Conservation (phyloP, 805 yeast genomes). For the Ogataea sp. region DNA sequence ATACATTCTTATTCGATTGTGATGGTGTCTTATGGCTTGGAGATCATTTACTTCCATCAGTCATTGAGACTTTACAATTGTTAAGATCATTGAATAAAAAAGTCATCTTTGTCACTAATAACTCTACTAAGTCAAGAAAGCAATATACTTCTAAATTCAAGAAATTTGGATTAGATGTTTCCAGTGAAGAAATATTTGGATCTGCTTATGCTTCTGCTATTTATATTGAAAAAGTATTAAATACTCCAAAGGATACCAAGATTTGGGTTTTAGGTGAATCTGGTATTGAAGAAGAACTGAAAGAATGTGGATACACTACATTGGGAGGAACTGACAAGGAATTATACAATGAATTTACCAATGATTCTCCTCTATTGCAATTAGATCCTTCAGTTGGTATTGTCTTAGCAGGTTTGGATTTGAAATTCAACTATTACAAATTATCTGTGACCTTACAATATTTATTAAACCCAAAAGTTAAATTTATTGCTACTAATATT, state of each 20-base stretch:
- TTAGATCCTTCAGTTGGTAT: conserved; percentile 74
- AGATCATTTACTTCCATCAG: conserved; percentile 66
- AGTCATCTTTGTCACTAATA: conserved; percentile 87
- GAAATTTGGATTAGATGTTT: conserved; percentile 42
- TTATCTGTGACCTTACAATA: conserved; percentile 78
- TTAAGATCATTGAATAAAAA: conserved; percentile 52
- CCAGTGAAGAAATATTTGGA: conserved; percentile 73
- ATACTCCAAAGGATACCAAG: conserved; percentile 67
- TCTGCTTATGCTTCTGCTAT: conserved; percentile 89
- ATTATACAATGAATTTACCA: conserved; percentile 44
- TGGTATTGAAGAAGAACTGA: conserved; percentile 78
- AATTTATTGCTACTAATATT: conserved; percentile 87
- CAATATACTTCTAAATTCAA: conserved; percentile 72
- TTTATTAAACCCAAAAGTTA: conserved; percentile 51
- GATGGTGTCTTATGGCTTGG: conserved; percentile 98
- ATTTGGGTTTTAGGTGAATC: conserved; percentile 85
- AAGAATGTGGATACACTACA: conserved; percentile 62
- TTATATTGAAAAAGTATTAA: conserved; percentile 67
- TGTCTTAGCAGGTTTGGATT: conserved; percentile 83
- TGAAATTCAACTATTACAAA: conserved; percentile 71
- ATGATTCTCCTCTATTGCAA: conserved; percentile 46
- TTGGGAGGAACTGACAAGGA: conserved; percentile 79
- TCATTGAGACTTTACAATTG: conserved; percentile 64
- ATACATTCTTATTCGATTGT: conserved; percentile 89
- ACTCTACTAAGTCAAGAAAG: conserved; percentile 82